Percentiles rank a stretch among this genome's conserved stretches.
Conservation (phyloP, 2,329 filamentous ascomycete genomes). For the Aspergillus sp. region DNA sequence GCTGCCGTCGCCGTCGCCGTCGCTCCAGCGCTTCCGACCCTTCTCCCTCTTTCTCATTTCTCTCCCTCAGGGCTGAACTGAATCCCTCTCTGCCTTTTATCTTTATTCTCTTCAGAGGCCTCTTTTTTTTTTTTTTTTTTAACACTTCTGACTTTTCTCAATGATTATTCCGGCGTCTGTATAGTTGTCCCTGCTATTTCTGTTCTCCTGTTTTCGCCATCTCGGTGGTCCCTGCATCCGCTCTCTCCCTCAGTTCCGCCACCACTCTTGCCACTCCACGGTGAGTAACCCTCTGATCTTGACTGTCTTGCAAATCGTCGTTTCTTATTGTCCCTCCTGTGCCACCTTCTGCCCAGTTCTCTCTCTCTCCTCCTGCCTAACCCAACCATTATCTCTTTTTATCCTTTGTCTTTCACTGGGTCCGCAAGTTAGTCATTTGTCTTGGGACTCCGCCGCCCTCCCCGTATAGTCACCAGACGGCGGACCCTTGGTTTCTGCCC, state of each 20-base stretch:
- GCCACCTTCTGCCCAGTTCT: background rate
- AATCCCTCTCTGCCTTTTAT: conserved; percentile 4
- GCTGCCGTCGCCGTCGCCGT: background rate
- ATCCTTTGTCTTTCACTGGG: conserved; percentile 11
- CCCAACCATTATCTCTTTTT: conserved; percentile 8
- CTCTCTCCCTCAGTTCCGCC: conserved; percentile 17
- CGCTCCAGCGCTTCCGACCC: background rate
- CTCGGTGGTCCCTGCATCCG: conserved; percentile 22
- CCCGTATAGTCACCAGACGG: conserved; percentile 20
- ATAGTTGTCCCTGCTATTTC: background rate
- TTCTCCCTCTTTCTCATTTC: conserved; percentile 4
- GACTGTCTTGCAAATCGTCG: conserved; percentile 5
- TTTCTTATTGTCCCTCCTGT: conserved; percentile 4
- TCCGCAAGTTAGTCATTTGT: conserved; percentile 17
- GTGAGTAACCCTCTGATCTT: conserved; percentile 14
- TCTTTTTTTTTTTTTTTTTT: background rate
- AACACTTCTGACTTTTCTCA: background rate
- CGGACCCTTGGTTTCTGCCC: conserved; percentile 14
- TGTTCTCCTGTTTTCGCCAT: conserved; percentile 8
- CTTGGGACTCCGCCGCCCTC: conserved; percentile 14
- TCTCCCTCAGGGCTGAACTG: conserved; percentile 10
- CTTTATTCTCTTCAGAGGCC: background rate
- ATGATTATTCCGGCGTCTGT: conserved; percentile 4
- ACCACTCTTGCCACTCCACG: conserved; percentile 22
- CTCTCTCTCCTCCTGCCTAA: conserved; percentile 13